Evolutionary conservation across 208 protist species (phyloP), one percentile per base, ranked within the genome.

Genomic region (Angomonas deanei): DNA sequence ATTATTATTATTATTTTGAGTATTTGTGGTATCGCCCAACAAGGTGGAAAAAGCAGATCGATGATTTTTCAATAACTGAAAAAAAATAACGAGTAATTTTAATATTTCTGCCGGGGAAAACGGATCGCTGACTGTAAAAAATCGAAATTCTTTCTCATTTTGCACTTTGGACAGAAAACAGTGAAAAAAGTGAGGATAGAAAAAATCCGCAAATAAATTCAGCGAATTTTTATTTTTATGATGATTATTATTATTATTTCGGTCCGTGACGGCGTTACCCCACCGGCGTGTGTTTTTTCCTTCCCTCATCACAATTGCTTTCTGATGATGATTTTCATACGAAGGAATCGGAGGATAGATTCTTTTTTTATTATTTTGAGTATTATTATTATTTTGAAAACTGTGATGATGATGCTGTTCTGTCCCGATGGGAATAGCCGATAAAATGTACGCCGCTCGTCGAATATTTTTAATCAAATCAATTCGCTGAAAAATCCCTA

Each of bases 341-440:
- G n/a, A 70, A 19, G 63, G 72, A 59, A 92, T 89, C 1, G 85
- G 85, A 23, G 85, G 85, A 69, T 92, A 92, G 62, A 92, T 66
- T 28, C 70, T 23, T 50, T 81, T 86, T 5, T 13, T 8, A 33
- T 24, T 21, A 39, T 47, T 31, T 8, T 3, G 6, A 27, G 49
- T 57, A 11, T 58, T 42, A 28, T n/a, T 4, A 1, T 31, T n/a
- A n/a, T n/a, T n/a, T n/a, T n/a, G n/a, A n/a, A n/a, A n/a, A n/a
- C n/a, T n/a, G n/a, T n/a, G n/a, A n/a, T n/a, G n/a, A n/a, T n/a
- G n/a, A n/a, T n/a, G n/a, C n/a, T n/a, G n/a, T n/a, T n/a, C n/a
- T n/a, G n/a, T n/a, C n/a, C n/a, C n/a, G n/a, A n/a, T n/a, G 17
- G 74, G 64, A 13, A 89, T 72, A 42, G 57, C 32, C 11, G 83